Evolutionary conservation across 768 basidiomycete genomes (phyloP).

Genomic region (Lactifluus piperatus): DNA sequence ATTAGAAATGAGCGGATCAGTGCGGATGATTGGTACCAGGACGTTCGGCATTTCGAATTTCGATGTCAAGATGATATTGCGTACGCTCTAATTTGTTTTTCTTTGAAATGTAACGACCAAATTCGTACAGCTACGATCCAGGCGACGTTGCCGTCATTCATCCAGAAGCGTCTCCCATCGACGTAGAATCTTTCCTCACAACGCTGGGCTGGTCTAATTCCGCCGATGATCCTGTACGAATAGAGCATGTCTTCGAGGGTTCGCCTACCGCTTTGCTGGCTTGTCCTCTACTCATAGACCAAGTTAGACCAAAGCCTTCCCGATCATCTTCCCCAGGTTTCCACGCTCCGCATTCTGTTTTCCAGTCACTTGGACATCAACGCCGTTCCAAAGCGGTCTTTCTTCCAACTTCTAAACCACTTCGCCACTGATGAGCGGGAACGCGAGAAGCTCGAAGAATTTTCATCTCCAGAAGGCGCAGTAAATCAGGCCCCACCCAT

Average conservation of each 20-base stretch:
- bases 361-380: slow-evolving; percentile 76
- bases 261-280: slow-evolving; percentile 7
- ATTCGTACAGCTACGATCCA: slow-evolving; percentile 50
- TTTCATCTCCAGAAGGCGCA: slow-evolving; percentile 61
- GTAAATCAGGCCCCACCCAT: slow-evolving; percentile 30
- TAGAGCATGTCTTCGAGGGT: slow-evolving; percentile 35
- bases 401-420: slow-evolving; percentile 45
- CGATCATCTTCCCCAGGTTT: slow-evolving; percentile 43
- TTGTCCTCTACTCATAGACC: background rate
- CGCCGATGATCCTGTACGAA: slow-evolving; percentile 47
- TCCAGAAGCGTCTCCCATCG: slow-evolving; percentile 48
- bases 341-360: slow-evolving; percentile 66
- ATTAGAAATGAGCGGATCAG: slow-evolving; percentile 66
- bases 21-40: slow-evolving; percentile 79
- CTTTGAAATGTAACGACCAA: slow-evolving; percentile 15
- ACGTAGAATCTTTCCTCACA: slow-evolving; percentile 62
- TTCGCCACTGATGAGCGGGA: slow-evolving; percentile 75
- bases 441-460: slow-evolving; percentile 77
- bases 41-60: slow-evolving; percentile 85
- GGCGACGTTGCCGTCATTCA: slow-evolving; percentile 80
- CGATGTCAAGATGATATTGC: slow-evolving; percentile 51
- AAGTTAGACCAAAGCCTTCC: slow-evolving; percentile 56
- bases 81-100: slow-evolving; percentile 30
- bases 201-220: slow-evolving; percentile 50
- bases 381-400: slow-evolving; percentile 56